Evolutionary conservation across 129 eudicot genomes (phyloP).

Genomic region (Oenanthe sinensis): DNA sequence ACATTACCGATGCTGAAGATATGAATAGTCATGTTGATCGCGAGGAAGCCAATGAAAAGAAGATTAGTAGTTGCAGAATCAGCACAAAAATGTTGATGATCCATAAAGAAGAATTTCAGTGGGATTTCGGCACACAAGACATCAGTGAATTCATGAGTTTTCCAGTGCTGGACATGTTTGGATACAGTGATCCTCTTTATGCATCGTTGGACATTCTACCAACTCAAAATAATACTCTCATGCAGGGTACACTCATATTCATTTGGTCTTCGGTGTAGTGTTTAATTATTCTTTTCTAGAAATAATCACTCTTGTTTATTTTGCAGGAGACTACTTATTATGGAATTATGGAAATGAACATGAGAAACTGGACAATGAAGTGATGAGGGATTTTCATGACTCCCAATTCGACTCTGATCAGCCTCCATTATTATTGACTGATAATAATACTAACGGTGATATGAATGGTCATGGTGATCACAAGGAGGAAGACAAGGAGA

Average conservation of each 20-base stretch:
- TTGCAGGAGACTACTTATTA: not conserved
- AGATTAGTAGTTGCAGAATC: not conserved
- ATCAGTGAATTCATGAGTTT: slow-evolving; percentile 20
- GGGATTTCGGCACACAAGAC: slow-evolving; percentile 14
- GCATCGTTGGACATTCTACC: slow-evolving; percentile 35
- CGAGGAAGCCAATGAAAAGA: not conserved
- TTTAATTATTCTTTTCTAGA: not conserved
- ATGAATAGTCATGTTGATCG: not conserved
- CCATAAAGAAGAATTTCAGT: not conserved
- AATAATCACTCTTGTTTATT: not conserved
- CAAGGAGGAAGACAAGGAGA: not conserved
- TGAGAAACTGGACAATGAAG: not conserved
- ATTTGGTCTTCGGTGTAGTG: not conserved
- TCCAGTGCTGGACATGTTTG: slow-evolving; percentile 21
- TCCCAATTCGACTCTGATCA: not conserved
- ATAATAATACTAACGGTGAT: not conserved
- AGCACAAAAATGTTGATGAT: slow-evolving; percentile 31
- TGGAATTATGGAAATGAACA: not conserved
- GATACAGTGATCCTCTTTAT: slow-evolving; percentile 30
- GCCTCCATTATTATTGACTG: not conserved
- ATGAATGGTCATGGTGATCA: not conserved
- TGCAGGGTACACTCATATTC: slow-evolving; percentile 23
- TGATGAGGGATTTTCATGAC: not conserved
- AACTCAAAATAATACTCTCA: slow-evolving; percentile 9
- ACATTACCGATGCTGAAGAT: not conserved